A percentile compares a stretch with the other conserved stretches of the same genome.
phyloP scores from a whole-genome alignment of 129 eudicot genomes.

The Chrysanthemum seticuspe region DNA sequence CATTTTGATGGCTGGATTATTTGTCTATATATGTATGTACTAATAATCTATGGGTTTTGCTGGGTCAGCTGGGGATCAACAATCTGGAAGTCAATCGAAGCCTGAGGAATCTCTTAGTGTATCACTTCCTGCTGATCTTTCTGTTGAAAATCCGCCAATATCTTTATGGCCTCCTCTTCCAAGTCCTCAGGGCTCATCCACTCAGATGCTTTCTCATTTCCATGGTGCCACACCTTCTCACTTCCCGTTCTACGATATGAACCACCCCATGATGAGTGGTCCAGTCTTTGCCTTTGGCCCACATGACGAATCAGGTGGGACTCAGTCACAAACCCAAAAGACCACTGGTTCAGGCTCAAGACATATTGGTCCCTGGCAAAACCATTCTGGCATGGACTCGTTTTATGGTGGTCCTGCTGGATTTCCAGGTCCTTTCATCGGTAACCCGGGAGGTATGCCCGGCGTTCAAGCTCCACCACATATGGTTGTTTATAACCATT shows the following conservation, averaged over 20 bases:
- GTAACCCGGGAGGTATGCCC: slow-evolving; percentile 75
- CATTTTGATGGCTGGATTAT: neutral
- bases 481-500: slow-evolving; percentile 96
- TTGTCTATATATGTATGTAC: neutral
- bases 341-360: slow-evolving; percentile 54
- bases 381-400: slow-evolving; percentile 75
- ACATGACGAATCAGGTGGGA: slow-evolving; percentile 65
- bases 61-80: slow-evolving; percentile 61
- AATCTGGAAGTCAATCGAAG: slow-evolving; percentile 58
- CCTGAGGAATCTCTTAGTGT: slow-evolving; percentile 78
- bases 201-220: slow-evolving; percentile 75
- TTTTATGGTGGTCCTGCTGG: slow-evolving; percentile 88
- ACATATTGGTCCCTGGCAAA: slow-evolving; percentile 81
- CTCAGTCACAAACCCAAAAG: slow-evolving; percentile 70
- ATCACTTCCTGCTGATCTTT: slow-evolving; percentile 96
- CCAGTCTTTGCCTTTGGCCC: slow-evolving; percentile 80
- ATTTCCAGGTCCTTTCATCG: slow-evolving; percentile 75
- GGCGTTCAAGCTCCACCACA: slow-evolving; percentile 91
- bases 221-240: slow-evolving; percentile 75
- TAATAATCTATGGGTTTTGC: slow-evolving; percentile 22
- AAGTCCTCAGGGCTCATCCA: slow-evolving; percentile 78
- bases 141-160: slow-evolving; percentile 88
- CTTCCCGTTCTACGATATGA: slow-evolving; percentile 92
- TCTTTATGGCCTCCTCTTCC: slow-evolving; percentile 87
- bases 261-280: slow-evolving; percentile 80